Base-by-base conservation (phyloP, 352 stramenopile genomes). In the Aphanomyces astaci region DNA sequence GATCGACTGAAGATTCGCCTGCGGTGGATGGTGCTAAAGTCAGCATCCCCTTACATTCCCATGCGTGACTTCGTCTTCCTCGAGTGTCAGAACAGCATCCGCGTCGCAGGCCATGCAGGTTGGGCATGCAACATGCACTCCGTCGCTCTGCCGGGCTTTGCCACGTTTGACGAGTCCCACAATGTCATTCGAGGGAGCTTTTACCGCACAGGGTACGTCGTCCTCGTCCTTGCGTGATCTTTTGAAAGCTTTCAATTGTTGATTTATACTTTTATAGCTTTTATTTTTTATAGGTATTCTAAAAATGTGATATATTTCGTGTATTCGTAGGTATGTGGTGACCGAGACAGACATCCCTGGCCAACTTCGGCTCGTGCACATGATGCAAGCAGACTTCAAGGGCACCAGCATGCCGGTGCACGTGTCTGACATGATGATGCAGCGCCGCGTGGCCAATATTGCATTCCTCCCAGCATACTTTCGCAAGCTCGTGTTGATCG, bases 21-120 rank as follows among this genome's bases (percentile, higher is more conserved):
- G 17, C 22, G 32, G 71, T 94, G 86, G 86, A 87, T 81, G 1
- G 84, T 82, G 1, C 72, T 90, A 25, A 80, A 91, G 64, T 94
- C 86, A 9, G 78, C 84, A 0, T 84, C 68, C 56, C 89, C 88
- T 71, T 74, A 91, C 24, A 78, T 81, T 39, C 79, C 84, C 15
- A 81, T 87, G 53, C 82, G 86, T n/a, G 86, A 94, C 56, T 91
- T 92, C 40, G 89, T 81, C 64, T 90, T 89, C 74, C 74, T 93
- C 31, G 30, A 72, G 66, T 92, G 82, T 62, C 86, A 94, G 56
- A 84, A 94, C 68, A 81, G 91, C 5, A 45, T 66, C 2, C 60
- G 30, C 11, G 70, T 94, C 88, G 67, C 83, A 90, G 82, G 80
- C 0, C 79, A 78, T 25, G 74, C 75, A 30, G 80, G 82, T 5